Conservation (phyloP, 495 filamentous ascomycete species). For the Tricharina praecox region DNA sequence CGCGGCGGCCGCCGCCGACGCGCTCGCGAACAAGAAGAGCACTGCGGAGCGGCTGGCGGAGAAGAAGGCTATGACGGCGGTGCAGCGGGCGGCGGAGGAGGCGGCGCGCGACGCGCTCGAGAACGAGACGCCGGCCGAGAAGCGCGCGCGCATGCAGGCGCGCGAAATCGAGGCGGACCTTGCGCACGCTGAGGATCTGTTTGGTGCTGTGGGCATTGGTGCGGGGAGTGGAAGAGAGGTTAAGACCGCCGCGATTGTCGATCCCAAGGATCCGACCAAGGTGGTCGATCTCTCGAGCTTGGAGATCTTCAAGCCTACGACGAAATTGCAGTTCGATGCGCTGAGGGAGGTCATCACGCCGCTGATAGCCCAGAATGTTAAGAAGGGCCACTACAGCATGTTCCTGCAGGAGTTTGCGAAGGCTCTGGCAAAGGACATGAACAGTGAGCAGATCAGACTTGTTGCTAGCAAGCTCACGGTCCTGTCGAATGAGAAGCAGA, state of each 20-base stretch:
- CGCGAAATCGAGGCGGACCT: conserved; percentile 53
- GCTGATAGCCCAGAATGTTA: conserved; percentile 51
- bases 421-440: conserved; percentile 70
- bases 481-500: conserved; percentile 93
- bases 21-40: conserved; percentile 83
- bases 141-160: conserved; percentile 57
- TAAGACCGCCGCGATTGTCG: conserved; percentile 48
- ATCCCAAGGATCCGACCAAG: conserved; percentile 53
- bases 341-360: conserved; percentile 61
- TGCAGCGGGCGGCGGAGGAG: conserved; percentile 34
- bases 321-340: conserved; percentile 64
- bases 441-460: conserved; percentile 89
- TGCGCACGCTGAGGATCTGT: conserved; percentile 79
- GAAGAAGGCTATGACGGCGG: conserved; percentile 35
- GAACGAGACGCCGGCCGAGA: conserved; percentile 52
- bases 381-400: conserved; percentile 75
- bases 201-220: conserved; percentile 59
- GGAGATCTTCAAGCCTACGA: conserved; percentile 72
- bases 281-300: conserved; percentile 64
- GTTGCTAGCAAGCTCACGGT: conserved; percentile 67
- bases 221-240: conserved; percentile 29
- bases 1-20: conserved; percentile 75
- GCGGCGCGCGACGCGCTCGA: conserved; percentile 43
- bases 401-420: conserved; percentile 87
- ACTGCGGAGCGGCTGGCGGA: conserved; percentile 80